Base-by-base conservation (phyloP, 2,329 filamentous ascomycete species). In the Diaporthe australafricana region DNA sequence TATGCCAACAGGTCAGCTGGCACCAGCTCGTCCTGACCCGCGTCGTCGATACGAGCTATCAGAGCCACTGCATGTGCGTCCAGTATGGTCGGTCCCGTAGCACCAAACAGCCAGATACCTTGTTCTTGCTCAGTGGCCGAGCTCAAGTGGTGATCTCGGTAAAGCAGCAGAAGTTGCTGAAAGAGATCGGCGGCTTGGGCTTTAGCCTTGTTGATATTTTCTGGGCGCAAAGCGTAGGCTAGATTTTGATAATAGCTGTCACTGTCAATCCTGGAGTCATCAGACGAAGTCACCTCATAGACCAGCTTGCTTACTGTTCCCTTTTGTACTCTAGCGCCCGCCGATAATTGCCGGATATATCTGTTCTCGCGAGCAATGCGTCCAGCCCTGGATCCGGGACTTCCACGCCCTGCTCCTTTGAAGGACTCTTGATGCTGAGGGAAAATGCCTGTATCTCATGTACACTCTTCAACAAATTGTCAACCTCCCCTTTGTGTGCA, bases 361-460 rank as follows among this genome's bases (percentile, higher is more conserved):
- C 27, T 17, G 35, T 62, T 32, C 56, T 66, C 27, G 69, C 40
- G 48, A 75, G 67, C 20, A 74, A 68, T n/a, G 68, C 52, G 38
- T 75, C 71, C 22, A 63, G 57, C 2, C 71, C 71, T 32, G 66
- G 71, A 27, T 55, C 50, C 55, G 71, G 69, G 56, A 70, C 45
- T 48, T 57, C 53, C 35, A 57, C 48, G n/a, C 52, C 67, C 40
- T 72, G n/a, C 65, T 73, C 74, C 35, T 70, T 16, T 8, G 65
- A 66, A n/a, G 71, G 68, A 35, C 62, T 71, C 55, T 65, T 70
- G 35, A 70, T 56, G 45, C 27, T 72, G 32, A 73, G 68, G 2
- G 71, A 74, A 48, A 73, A 55, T n/a, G 71, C 74, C 12, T 40
- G 32, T 35, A 75, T 69, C 55, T 55, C 73, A 40, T 75, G 73